Percentiles rank a stretch among this genome's conserved stretches.
These are phyloP conservation scores for Talaromyces borbonicus DNA, from an alignment of 495 filamentous ascomycete genomes.

Conservation along the genomic window DNA sequence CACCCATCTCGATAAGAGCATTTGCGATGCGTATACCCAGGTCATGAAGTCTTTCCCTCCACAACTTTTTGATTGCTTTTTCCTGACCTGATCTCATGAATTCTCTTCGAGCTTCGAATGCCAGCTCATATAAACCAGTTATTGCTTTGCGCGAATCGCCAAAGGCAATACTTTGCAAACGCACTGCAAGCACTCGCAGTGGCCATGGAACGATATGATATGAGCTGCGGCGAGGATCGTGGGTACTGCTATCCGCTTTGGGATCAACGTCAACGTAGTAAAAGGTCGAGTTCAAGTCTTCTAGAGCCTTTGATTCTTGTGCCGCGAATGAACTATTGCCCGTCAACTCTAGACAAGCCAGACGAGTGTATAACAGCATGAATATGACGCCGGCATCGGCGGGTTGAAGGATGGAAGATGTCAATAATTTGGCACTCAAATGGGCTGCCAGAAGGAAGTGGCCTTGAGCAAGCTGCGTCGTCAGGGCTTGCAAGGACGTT, in stretches of 20 bases:
- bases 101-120: constrained; percentile 55
- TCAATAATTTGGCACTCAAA: constrained; percentile 29
- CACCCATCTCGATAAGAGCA: constrained; percentile 83
- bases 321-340: constrained; percentile 64
- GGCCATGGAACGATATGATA: constrained; percentile 76
- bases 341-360: constrained; percentile 70
- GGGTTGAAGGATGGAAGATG: constrained; percentile 36
- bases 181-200: constrained; percentile 67
- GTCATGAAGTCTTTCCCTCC: constrained; percentile 60
- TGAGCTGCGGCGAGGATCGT: constrained; percentile 21
- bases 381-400: constrained; percentile 59
- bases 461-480: constrained; percentile 62
- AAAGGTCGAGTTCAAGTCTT: constrained; percentile 61
- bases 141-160: constrained; percentile 77
- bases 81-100: constrained; percentile 27
- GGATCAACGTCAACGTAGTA: constrained; percentile 47
- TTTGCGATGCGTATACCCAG: constrained; percentile 71
- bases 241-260: constrained; percentile 12
- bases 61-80: constrained; percentile 39
- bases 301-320: constrained; percentile 74
- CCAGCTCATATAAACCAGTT: constrained; percentile 81
- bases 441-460: constrained; percentile 52
- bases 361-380: constrained; percentile 66
- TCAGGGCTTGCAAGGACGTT: constrained; percentile 35
- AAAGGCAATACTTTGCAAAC: constrained; percentile 76